A percentile compares a stretch with the other conserved stretches of the same genome.
These are phyloP conservation scores for Furcasterigmium sp. DNA, from an alignment of 2,329 filamentous ascomycete species.

Conservation along the genomic window DNA sequence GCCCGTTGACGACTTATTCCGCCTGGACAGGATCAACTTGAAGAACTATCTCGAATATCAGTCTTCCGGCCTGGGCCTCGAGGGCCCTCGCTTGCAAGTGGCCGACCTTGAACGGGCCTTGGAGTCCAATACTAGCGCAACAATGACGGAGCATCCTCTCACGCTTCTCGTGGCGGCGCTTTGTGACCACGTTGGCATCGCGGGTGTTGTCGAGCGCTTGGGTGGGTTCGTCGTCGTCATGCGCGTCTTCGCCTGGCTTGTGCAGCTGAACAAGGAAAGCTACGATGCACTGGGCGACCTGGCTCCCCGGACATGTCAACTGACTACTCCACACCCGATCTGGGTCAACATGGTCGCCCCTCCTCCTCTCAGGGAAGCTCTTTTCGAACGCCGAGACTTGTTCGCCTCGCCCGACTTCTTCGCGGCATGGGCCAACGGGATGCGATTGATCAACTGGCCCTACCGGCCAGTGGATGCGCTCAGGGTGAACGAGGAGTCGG, in stretches of 20 bases:
- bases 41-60: conserved; percentile 23
- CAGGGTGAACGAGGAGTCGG: conserved; percentile 17
- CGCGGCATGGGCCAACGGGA: conserved; percentile 23
- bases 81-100: conserved; percentile 10
- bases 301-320: conserved; percentile 20
- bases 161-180: conserved; percentile 22
- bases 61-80: conserved; percentile 9
- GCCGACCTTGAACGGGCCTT: conserved; percentile 12
- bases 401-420: conserved; percentile 32
- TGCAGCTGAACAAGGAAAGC: conserved; percentile 24
- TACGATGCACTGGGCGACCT: conserved; percentile 16
- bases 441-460: conserved; percentile 29
- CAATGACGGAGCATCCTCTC: conserved; percentile 16
- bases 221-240: conserved; percentile 25
- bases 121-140: conserved; percentile 1
- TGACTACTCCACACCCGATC: conserved; percentile 19
- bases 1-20: conserved; percentile 22
- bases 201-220: conserved; percentile 23
- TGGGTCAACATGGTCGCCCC: conserved; percentile 27
- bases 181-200: conserved; percentile 20
- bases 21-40: conserved; percentile 25
- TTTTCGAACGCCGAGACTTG: conserved; percentile 26
- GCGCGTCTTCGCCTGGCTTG: conserved; percentile 21
- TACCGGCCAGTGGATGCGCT: conserved; percentile 16
- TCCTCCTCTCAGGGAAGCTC: conserved; percentile 25